phyloP scores from a whole-genome alignment of 2,329 filamentous ascomycete genomes.

The Nothopassalora personata region DNA sequence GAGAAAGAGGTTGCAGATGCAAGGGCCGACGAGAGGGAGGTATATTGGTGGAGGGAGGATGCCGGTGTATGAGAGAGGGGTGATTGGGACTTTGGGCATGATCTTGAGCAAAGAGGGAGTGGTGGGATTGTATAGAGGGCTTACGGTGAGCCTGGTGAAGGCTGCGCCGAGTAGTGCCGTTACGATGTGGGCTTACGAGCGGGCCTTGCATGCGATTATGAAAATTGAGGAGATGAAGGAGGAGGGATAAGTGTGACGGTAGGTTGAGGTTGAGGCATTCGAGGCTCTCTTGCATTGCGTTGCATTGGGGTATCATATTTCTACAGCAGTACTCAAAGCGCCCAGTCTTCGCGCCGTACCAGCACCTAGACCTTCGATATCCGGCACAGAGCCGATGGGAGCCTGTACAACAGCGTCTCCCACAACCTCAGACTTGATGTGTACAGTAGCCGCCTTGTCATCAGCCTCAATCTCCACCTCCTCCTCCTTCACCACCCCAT shows the following conservation, averaged over 20 bases:
- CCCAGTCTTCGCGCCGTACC: background rate
- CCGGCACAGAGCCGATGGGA: conserved; percentile 36
- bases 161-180: conserved; percentile 88
- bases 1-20: conserved; percentile 87
- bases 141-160: conserved; percentile 86
- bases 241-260: conserved; percentile 14
- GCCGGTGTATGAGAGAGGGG: conserved; percentile 67
- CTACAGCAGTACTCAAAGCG: background rate
- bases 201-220: conserved; percentile 50
- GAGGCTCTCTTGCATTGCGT: background rate
- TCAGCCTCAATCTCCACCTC: conserved; percentile 28
- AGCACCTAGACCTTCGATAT: conserved; percentile 13
- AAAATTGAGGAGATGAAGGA: conserved; percentile 12
- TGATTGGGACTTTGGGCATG: conserved; percentile 58
- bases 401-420: conserved; percentile 20
- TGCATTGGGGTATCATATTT: background rate
- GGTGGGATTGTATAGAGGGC: conserved; percentile 77
- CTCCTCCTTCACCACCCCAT: conserved; percentile 21
- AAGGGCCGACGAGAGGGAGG: conserved; percentile 72
- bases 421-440: conserved; percentile 26
- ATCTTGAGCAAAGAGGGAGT: conserved; percentile 71
- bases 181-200: conserved; percentile 93
- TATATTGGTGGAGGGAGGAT: conserved; percentile 73
- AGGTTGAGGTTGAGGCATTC: no score
- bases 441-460: conserved; percentile 24